Conservation (phyloP, 768 basidiomycete genomes). For the Kondoa malvinella region DNA sequence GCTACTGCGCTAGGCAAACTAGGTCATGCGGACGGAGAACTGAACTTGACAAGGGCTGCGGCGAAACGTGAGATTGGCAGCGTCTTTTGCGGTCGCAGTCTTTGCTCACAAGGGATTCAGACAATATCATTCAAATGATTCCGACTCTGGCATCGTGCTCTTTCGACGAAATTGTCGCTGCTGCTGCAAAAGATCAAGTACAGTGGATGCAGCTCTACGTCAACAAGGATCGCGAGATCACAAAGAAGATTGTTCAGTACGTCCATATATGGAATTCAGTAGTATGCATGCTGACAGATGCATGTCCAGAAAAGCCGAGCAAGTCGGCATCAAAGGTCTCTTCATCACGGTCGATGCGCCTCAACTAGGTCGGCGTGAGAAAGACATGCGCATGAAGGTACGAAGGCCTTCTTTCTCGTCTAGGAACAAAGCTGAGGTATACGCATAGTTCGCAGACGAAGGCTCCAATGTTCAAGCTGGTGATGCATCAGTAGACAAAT, state of each 20-base stretch:
- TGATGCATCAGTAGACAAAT: conserved; percentile 48
- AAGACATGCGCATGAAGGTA: conserved; percentile 70
- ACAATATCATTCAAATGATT: no score
- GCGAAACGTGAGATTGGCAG: conserved; percentile 59
- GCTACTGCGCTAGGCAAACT: conserved; percentile 74
- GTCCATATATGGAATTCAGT: neutral
- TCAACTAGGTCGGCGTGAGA: conserved; percentile 81
- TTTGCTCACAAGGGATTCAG: conserved; percentile 29
- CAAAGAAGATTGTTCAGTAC: conserved; percentile 58
- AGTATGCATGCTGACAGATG: neutral
- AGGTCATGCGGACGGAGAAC: conserved; percentile 86
- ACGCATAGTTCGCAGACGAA: conserved; percentile 80
- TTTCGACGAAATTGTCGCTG: conserved; percentile 88
- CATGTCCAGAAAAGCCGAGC: conserved; percentile 49
- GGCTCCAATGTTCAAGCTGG: conserved; percentile 39
- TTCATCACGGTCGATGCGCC: conserved; percentile 67
- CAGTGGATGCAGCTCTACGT: conserved; percentile 63
- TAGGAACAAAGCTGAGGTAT: no score
- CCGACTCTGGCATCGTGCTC: conserved; percentile 89
- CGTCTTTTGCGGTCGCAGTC: conserved; percentile 22
- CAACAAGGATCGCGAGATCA: conserved; percentile 71
- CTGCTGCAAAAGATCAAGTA: conserved; percentile 52
- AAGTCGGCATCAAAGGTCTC: conserved; percentile 63
- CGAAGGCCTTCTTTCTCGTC: no score
- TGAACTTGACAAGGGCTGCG: conserved; percentile 74